Evolutionary conservation across 495 filamentous ascomycete genomes (phyloP), one percentile per base, ranked within the genome.

Genomic region (Massariosphaeria phaeospora): DNA sequence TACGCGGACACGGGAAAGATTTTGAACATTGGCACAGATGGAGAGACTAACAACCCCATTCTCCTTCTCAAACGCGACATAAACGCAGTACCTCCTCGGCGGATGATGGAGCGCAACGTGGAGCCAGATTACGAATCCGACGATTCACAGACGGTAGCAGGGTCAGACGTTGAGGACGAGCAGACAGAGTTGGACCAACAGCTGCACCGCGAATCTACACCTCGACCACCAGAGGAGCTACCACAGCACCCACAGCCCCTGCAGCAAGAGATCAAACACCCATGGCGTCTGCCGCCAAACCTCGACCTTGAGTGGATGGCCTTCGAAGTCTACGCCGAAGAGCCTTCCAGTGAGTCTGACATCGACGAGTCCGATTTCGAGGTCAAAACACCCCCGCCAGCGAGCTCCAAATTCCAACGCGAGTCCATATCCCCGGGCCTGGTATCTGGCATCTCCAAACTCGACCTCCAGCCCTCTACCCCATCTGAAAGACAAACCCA

Each of bases 1-100:
- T 99, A 97, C 61, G 91, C 93, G 12, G 89, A 96, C 60, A 96
- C 93, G 3, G 91, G 94, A 21, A 87, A 86, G 65, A 91, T 99
- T 15, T 78, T 99, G 29, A 95, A 94, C 52, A 96, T 97, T 52
- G 84, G 82, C 29, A 80, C 77, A 31, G 81, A 88, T 26, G 82
- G 82, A 3, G 86, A 89, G 59, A 81, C 82, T 4, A 94, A 88
- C 61, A 94, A 84, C 55, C 91, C 94, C 0, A 82, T 97, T 0
- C 74, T 99, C 8, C 70, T 99, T 0, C 69, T 99, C 24, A 96
- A 95, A 63, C 76, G 94, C 62, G 89, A 97, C 63, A 54, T 82
- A 4, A 83, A 86, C 58, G 89, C 91, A 34, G 64, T 79, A 26
- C 81, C 86, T 1, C 85, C 89, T 3, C 79, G 84, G 4, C 74